These are phyloP conservation scores for Spathaspora sp. DNA, from an alignment of 805 yeast genomes.

Conservation along the genomic window DNA sequence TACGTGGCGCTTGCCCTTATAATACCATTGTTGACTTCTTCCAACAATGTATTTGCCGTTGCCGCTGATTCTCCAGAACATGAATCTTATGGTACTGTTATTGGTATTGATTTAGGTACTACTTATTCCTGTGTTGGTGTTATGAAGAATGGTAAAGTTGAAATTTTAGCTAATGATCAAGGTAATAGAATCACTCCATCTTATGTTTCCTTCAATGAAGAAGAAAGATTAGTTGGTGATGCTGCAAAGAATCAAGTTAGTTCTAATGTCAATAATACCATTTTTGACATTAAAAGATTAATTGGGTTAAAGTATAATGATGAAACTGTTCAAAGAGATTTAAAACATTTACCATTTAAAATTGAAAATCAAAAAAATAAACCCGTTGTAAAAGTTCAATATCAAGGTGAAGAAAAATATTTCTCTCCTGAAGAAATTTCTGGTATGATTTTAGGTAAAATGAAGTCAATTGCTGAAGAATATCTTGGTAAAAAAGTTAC, in stretches of 20 bases:
- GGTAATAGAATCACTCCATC: conserved; percentile 99
- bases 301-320: conserved; percentile 88
- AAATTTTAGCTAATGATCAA: conserved; percentile 95
- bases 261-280: conserved; percentile 86
- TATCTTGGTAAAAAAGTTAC: conserved; percentile 53
- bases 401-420: conserved; percentile 77
- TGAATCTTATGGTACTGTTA: conserved; percentile 44
- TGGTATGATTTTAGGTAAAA: conserved; percentile 85
- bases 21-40: conserved; percentile 32
- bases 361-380: conserved; percentile 70
- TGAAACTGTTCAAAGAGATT: conserved; percentile 63
- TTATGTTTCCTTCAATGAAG: conserved; percentile 89
- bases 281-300: conserved; percentile 87
- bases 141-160: conserved; percentile 87
- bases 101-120: conserved; percentile 82
- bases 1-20: conserved; percentile 31
- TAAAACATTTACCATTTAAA: conserved; percentile 74
- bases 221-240: conserved; percentile 92
- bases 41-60: conserved; percentile 10
- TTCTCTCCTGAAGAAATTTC: conserved; percentile 95
- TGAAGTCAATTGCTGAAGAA: conserved; percentile 91
- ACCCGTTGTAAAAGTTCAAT: conserved; percentile 79
- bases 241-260: conserved; percentile 98
- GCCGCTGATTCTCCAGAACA: conserved; percentile 21
- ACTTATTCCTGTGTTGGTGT: conserved; percentile 97